Evolutionary conservation across 768 basidiomycete genomes (phyloP), one percentile per base, ranked within the genome.

Genomic region (Lyophyllum decastes): DNA sequence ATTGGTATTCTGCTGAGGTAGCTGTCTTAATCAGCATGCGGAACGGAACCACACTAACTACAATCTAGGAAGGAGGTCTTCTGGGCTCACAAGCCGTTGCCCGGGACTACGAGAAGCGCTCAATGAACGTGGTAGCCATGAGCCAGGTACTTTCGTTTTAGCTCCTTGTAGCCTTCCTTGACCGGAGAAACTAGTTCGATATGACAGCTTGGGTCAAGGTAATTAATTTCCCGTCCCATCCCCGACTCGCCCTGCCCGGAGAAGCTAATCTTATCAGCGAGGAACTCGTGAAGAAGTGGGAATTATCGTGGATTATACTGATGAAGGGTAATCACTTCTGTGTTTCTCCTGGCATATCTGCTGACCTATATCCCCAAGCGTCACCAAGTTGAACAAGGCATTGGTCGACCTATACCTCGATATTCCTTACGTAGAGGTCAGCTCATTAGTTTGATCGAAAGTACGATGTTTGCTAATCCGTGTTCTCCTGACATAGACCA

Each of bases 171-270:
- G 49, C 24, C 19, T 43, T 57, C 62, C 27, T 55, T 68, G 58
- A 65, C 53, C 34, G 48, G n/a, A 41, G 38, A 57, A 38, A 53
- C 49, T 64, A 92, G 90, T 91, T 89, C 67, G 92, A 94, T 70
- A 94, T 94, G 92, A 94, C 92, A 21, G 92, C 92, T 54, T 97
- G 94, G 94, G 91, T 96, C 59, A 94, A 94, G 82, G 83, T 78
- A 79, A 79, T 67, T 75, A 48, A 67, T 67, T 75, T 40, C 62
- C 51, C 21, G n/a, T 61, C 47, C 53, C 27, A 47, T 55, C 52
- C 26, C 35, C 47, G 50, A 35, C 12, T 12, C 35, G 51, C 21
- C 49, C 21, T 44, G 43, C 44, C 48, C 35, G 48, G 33, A 62
- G 63, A 50, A 69, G 48, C 55, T 64, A 53, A 54, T 45, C 51